Percentiles rank a stretch among this genome's conserved stretches.
Conservation (phyloP, 306 rosid genomes). For the Hippophae tibetana region DNA sequence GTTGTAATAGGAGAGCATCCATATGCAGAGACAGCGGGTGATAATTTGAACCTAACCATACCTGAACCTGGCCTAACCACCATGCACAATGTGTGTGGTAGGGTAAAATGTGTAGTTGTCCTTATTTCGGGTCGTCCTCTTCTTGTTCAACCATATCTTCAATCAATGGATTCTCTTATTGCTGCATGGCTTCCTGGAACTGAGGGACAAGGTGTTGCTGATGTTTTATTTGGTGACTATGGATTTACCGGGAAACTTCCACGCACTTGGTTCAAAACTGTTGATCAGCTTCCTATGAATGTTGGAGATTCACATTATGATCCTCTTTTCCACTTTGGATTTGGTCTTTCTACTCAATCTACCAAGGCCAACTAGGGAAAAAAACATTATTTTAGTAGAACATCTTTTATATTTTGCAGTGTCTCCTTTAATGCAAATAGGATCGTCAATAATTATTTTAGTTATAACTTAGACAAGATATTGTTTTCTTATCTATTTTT, state of each 20-base stretch:
- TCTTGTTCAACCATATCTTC: constrained; percentile 24
- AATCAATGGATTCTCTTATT: constrained; percentile 24
- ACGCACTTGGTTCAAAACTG: constrained; percentile 32
- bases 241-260: constrained; percentile 31
- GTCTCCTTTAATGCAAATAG: too few species aligned
- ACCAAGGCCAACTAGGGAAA: constrained; percentile 4
- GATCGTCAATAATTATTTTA: too few species aligned
- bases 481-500: too few species aligned
- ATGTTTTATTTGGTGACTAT: constrained; percentile 30
- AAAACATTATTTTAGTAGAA: too few species aligned
- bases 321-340: constrained; percentile 33
- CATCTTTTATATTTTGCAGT: too few species aligned
- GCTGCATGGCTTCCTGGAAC: constrained; percentile 41
- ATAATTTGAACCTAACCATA: constrained; percentile 25
- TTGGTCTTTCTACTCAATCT: constrained; percentile 28
- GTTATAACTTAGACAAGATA: too few species aligned
- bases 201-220: constrained; percentile 34
- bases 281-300: constrained; percentile 39
- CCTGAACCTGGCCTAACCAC: constrained; percentile 19
- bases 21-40: constrained; percentile 34
- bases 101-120: constrained; percentile 29
- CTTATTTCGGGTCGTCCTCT: constrained; percentile 29
- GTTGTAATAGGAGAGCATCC: constrained; percentile 34
- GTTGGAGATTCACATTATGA: constrained; percentile 29
- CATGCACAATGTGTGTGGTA: constrained; percentile 27